Conservation (phyloP, 1,284 basidiomycete genomes). For the Anthracocystis panici-leucophaei region DNA sequence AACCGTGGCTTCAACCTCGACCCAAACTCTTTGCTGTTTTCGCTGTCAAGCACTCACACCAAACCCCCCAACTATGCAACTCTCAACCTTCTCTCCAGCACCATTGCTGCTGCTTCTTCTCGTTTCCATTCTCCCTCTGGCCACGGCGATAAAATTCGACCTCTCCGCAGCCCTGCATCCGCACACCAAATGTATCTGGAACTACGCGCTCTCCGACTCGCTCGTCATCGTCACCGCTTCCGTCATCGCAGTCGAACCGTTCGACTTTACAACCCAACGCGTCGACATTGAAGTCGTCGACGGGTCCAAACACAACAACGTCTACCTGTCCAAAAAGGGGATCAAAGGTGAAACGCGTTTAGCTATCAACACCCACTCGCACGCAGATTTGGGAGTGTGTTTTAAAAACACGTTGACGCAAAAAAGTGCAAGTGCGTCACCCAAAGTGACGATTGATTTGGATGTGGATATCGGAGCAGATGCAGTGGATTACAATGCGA, state of each 20-base stretch:
- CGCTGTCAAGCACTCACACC: neutral
- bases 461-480: conserved; percentile 98
- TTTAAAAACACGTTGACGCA: conserved; percentile 76
- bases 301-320: conserved; percentile 85
- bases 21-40: neutral
- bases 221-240: conserved; percentile 85
- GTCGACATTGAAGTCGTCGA: conserved; percentile 94
- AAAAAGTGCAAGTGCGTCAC: neutral
- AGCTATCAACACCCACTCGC: conserved; percentile 91
- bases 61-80: neutral
- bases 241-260: conserved; percentile 74
- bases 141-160: conserved; percentile 66
- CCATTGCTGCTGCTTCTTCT: conserved; percentile 14
- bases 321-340: conserved; percentile 88
- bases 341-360: conserved; percentile 91
- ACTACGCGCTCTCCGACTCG: conserved; percentile 67
- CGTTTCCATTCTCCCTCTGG: conserved; percentile 10
- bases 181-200: conserved; percentile 67
- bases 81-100: conserved; percentile 5
- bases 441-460: conserved; percentile 77
- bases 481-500: conserved; percentile 98
- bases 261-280: conserved; percentile 51
- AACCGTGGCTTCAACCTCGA: neutral
- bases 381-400: conserved; percentile 95
- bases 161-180: conserved; percentile 47